Evolutionary conservation across 2,329 filamentous ascomycete species (phyloP), one percentile per base, ranked within the genome.

Genomic region (Apiospora aurea): DNA sequence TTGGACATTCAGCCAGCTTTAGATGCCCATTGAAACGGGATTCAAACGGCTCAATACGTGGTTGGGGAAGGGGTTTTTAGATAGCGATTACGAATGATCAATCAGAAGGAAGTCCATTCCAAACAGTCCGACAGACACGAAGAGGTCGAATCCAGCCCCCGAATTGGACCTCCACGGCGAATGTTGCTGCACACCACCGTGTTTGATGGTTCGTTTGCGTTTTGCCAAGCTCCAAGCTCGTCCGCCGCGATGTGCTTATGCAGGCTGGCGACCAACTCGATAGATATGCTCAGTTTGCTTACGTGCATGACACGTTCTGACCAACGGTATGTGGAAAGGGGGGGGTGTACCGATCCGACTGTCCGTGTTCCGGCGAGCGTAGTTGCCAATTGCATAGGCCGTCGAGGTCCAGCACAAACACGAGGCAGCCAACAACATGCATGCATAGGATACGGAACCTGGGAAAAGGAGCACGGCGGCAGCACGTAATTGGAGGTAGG

Each of bases 1-100:
- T 13, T 86, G 84, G 84, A 83, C 81, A 3, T 86, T 86, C 74
- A 79, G 82, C 46, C 75, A 61, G 13, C 69, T 79, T 26, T 76
- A 67, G 71, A 64, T 41, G 1, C 7, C 4, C 11, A 5, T n/a
- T 4, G 29, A 21, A 49, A 21, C 7, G 29, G 24, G 13, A 7
- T 5, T 2, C 13, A 26, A 4, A 26, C 3, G 49, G n/a, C 26
- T 51, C 49, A 26, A 13, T 51, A 13, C n/a, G 13, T 29, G 26
- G 3, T 3, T 29, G 26, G 26, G 3, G 1, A 29, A 2, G 26
- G 26, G 3, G 26, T 29, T 3, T 29, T 29, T 3, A 29, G 26
- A 29, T 29, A 29, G 26, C 26, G 26, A 29, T 29, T 29, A 29
- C 26, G 26, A 29, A 2, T 29, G 26, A 29, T 29, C 26, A 29